Conservation (phyloP, 345 rosid species). For the Brassica nigra region DNA sequence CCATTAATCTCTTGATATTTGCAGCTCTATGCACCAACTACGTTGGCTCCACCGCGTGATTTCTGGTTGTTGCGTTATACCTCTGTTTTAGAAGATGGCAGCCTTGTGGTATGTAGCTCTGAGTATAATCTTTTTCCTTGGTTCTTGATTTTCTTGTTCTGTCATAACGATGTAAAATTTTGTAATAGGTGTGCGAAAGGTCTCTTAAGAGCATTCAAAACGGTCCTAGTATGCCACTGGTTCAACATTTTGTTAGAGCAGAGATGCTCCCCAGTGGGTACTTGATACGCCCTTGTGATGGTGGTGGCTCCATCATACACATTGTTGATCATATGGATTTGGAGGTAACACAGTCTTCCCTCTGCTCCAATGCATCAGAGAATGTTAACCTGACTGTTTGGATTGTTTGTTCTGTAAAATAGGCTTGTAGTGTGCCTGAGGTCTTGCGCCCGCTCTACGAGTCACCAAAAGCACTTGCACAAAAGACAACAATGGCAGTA, state of each 20-base stretch:
- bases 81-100: conserved; percentile 97
- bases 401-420: conserved; percentile 32
- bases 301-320: conserved; percentile 96
- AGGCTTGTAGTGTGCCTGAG: conserved; percentile 99
- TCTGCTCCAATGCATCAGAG: neutral
- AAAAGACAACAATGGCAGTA: conserved; percentile 96
- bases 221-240: conserved; percentile 96
- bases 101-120: conserved; percentile 80
- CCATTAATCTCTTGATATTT: neutral
- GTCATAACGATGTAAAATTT: neutral
- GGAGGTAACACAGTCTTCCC: conserved; percentile 56
- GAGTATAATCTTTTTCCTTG: neutral
- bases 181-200: conserved; percentile 79
- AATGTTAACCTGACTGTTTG: conserved; percentile 3
- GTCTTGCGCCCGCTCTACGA: conserved; percentile 94
- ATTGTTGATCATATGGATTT: conserved; percentile 97
- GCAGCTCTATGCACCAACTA: conserved; percentile 97
- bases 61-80: conserved; percentile 98
- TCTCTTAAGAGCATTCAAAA: conserved; percentile 92
- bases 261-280: conserved; percentile 99
- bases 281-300: conserved; percentile 95
- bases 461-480: conserved; percentile 94
- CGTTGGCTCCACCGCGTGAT: conserved; percentile 98
- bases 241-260: conserved; percentile 97
- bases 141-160: neutral